phyloP scores from a whole-genome alignment of 805 yeast genomes.

The Candida taoyuanica region DNA sequence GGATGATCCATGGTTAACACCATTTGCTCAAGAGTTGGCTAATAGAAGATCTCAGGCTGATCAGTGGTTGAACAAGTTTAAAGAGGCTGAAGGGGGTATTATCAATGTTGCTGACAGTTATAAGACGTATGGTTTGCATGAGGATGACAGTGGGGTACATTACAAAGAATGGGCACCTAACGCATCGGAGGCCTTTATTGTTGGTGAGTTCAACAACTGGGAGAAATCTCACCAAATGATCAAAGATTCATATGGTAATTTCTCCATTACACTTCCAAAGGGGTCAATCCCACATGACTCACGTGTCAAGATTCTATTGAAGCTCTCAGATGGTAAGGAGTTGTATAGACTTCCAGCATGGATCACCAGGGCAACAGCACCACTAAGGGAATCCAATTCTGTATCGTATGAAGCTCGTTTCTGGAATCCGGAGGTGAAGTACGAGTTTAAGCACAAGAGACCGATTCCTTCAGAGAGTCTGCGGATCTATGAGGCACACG shows the following conservation, averaged over 20 bases:
- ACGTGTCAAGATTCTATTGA: constrained; percentile 65
- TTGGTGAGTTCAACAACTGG: constrained; percentile 94
- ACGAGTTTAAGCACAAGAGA: constrained; percentile 53
- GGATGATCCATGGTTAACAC: constrained; percentile 84
- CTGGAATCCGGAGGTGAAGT: constrained; percentile 69
- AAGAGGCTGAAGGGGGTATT: constrained; percentile 59
- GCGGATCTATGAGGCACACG: constrained; percentile 91
- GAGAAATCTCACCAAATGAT: constrained; percentile 51
- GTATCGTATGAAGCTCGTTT: constrained; percentile 77
- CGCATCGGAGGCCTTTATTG: constrained; percentile 67
- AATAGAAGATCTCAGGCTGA: constrained; percentile 64
- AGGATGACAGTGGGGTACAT: constrained; percentile 39
- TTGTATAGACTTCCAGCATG: constrained; percentile 88
- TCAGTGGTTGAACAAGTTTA: constrained; percentile 55
- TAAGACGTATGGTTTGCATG: constrained; percentile 71
- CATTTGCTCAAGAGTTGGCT: constrained; percentile 62
- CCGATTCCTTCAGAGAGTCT: constrained; percentile 52
- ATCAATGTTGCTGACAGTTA: constrained; percentile 72
- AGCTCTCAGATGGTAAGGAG: constrained; percentile 60
- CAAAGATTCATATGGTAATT: constrained; percentile 67
- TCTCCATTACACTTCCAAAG: constrained; percentile 52
- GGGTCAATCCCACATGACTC: constrained; percentile 82
- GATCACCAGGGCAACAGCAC: constrained; percentile 77
- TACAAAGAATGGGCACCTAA: constrained; percentile 91
- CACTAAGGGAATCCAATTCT: constrained; percentile 46